These are phyloP conservation scores for Globisporangium solare DNA, from an alignment of 352 stramenopile genomes.

Conservation along the genomic window DNA sequence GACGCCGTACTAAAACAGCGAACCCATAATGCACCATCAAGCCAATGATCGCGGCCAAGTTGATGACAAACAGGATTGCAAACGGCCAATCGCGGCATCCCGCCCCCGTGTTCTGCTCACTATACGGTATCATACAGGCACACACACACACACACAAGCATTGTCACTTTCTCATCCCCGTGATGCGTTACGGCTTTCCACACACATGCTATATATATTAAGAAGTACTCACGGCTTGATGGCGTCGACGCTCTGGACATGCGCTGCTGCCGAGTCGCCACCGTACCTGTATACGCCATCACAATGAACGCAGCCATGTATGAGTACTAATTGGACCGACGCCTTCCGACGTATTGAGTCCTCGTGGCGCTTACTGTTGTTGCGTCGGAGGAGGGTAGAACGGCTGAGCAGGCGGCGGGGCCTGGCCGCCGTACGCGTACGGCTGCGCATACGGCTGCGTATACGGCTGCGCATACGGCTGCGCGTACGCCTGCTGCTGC, in stretches of 20 bases:
- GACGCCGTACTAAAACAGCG: not conserved
- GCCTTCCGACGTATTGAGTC: not conserved
- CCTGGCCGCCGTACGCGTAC: slow-evolving; percentile 20
- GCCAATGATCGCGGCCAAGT: slow-evolving; percentile 69
- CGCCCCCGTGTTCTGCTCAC: slow-evolving; percentile 23
- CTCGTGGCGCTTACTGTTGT: slow-evolving; percentile 14
- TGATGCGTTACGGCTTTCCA: not conserved
- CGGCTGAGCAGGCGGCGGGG: slow-evolving; percentile 9
- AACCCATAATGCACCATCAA: slow-evolving; percentile 28
- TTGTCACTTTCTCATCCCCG: not conserved
- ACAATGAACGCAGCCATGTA: not conserved
- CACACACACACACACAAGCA: not conserved
- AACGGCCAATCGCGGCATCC: slow-evolving; percentile 79
- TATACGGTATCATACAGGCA: too few species aligned
- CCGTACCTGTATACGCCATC: slow-evolving; percentile 24
- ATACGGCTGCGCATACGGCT: slow-evolving; percentile 13
- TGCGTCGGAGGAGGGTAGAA: slow-evolving; percentile 15
- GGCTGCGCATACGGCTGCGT: slow-evolving; percentile 22
- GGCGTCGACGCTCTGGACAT: slow-evolving; percentile 44
- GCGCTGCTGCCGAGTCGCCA: slow-evolving; percentile 22
- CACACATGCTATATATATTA: not conserved
- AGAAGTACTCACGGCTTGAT: slow-evolving; percentile 61
- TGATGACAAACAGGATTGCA: slow-evolving; percentile 69
- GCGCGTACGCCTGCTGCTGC: slow-evolving; percentile 10
- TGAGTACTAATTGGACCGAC: not conserved